Evolutionary conservation across 306 rosid genomes (phyloP).

Genomic region (Vigna radiata): DNA sequence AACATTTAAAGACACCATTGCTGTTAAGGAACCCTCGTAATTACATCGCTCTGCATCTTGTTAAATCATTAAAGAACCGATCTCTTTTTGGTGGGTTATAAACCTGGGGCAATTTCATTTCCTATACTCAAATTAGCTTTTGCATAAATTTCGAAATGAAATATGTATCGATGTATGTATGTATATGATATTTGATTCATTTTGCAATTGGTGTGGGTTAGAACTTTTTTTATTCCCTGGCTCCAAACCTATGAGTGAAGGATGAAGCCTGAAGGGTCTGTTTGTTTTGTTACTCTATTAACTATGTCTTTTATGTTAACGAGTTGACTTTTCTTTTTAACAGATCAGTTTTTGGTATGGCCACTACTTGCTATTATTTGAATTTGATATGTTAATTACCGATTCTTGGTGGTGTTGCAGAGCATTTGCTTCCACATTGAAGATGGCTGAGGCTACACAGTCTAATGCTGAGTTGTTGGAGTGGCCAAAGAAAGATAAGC

Average conservation of each 20-base stretch:
- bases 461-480: conserved; percentile 74
- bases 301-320: not conserved
- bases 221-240: not conserved
- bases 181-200: not conserved
- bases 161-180: not conserved
- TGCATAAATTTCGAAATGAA: not conserved
- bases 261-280: not conserved
- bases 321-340: not conserved
- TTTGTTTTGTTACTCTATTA: conserved; percentile 8
- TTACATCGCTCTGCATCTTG: not conserved
- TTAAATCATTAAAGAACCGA: not conserved
- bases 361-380: conserved; percentile 10
- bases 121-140: not conserved
- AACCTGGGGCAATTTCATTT: not conserved
- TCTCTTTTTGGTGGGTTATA: not conserved
- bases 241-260: conserved; percentile 9
- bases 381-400: not conserved
- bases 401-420: conserved; percentile 40
- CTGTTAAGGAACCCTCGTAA: not conserved
- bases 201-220: not conserved
- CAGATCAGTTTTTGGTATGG: not conserved
- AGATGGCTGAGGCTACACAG: conserved; percentile 80
- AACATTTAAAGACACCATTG: not conserved
- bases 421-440: conserved; percentile 22
- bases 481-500: conserved; percentile 89